Base-by-base conservation (phyloP, 345 rosid genomes). In the Noccaea caerulescens region DNA sequence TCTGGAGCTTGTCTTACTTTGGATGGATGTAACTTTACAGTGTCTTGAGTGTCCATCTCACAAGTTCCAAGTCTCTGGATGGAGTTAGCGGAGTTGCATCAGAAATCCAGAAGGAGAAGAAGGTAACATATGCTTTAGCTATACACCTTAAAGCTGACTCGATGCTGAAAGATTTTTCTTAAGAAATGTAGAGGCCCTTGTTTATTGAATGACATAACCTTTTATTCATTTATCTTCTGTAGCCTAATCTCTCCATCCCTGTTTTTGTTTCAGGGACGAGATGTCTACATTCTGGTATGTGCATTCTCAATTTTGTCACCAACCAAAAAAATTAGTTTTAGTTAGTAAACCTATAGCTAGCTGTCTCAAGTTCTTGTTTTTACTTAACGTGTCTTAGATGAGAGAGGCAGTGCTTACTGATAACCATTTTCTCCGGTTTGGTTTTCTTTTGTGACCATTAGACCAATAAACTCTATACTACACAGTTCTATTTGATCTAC, bases 221-320 rank as follows among this genome's bases (percentile, higher is more conserved):
- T 44, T 20, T 36, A 10, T 42, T 41, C 23, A 16, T 14, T 39
- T 52, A 18, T 73, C 47, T 68, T 69, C 53, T 50, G 78, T 42
- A 58, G 27, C 50, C 56, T 44, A 66, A 62, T 63, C 70, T 71
- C 36, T 57, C 20, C 33, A 59, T 55, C 25, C 23, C 7, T 60
- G 58, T 66, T 79, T 83, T 50, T 76, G 59, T 75, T 84, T 85
- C 94, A 93, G 98, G 98, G 98, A n/a, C 85, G 96, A 76, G 93
- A 91, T 62, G 94, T 93, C 56, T 93, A 89, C 84, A 91, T 93
- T 81, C 87, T 93, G 96, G 98, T 91, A 65, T 77, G 96, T 84
- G 76, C 52, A 42, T 69, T 72, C 34, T 0, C 27, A 5, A 30
- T 2, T 41, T 51, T 14, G 3, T 57, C 3, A 50, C 33, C 44